These are phyloP conservation scores for Penicillium palitans DNA, from an alignment of 2,329 filamentous ascomycete species.

Conservation along the genomic window DNA sequence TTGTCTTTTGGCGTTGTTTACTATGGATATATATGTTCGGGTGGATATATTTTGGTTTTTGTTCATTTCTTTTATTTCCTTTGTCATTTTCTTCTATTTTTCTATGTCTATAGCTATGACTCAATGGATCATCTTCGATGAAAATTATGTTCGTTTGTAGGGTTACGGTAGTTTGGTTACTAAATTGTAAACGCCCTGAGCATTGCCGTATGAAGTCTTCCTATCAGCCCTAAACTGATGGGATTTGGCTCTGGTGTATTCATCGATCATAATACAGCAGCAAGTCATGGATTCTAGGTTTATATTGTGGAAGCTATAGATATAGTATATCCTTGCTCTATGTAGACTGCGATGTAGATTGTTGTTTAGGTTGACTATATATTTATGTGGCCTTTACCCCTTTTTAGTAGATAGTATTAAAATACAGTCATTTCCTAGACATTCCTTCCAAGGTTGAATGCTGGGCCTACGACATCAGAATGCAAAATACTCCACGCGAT, in stretches of 20 bases:
- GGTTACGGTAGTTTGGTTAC: not conserved
- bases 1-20: slow-evolving; percentile 14
- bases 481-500: not conserved
- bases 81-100: slow-evolving; percentile 17
- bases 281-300: not conserved
- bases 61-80: slow-evolving; percentile 14
- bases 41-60: slow-evolving; percentile 12
- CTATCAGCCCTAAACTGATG: not conserved
- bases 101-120: slow-evolving; percentile 26
- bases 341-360: not conserved
- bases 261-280: not conserved
- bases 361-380: not conserved
- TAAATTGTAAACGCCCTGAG: too few relatives aligned
- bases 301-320: not conserved
- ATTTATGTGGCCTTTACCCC: not conserved
- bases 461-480: not conserved
- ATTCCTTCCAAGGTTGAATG: not conserved
- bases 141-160: not conserved
- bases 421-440: not conserved
- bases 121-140: slow-evolving; percentile 10
- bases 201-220: too few relatives aligned
- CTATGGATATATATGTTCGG: slow-evolving; percentile 20
- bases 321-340: not conserved
- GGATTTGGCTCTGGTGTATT: not conserved
- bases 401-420: not conserved